Conservation (phyloP, 1,139 yeast species). For the Saccharomycopsis hybrid region DNA sequence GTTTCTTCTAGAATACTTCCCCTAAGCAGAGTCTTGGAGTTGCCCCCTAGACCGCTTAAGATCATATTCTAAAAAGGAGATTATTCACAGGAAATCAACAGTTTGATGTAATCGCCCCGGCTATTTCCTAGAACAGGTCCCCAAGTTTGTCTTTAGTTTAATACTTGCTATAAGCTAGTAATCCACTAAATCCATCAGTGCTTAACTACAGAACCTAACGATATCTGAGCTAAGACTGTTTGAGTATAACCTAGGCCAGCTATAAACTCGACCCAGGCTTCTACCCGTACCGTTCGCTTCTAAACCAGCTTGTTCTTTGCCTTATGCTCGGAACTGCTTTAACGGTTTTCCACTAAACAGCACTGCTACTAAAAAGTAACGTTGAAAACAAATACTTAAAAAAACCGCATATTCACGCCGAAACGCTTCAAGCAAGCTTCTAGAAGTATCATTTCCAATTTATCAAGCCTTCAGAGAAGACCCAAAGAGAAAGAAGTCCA, state of each 20-base stretch:
- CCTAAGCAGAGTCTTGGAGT: conserved; percentile 26
- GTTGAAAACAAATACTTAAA: no score
- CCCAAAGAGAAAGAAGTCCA: no score
- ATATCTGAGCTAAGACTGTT: conserved; percentile 27
- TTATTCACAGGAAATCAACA: conserved; percentile 28
- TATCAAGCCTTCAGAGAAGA: no score
- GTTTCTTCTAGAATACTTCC: conserved; percentile 29
- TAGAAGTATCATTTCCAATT: no score
- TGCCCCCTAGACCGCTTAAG: conserved; percentile 26
- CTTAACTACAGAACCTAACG: conserved; percentile 27
- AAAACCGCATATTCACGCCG: no score
- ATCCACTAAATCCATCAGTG: conserved; percentile 34
- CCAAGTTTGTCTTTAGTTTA: conserved; percentile 29
- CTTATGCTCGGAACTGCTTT: no score
- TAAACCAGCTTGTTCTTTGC: no score
- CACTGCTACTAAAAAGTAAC: no score
- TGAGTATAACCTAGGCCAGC: background rate
- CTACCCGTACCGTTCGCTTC: no score
- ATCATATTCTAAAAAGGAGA: conserved; percentile 30
- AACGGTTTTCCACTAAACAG: no score
- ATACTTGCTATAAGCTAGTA: conserved; percentile 33
- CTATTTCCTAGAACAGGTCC: conserved; percentile 29
- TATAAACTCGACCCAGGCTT: no score
- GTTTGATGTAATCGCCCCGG: conserved; percentile 25
- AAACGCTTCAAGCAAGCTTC: no score